These are phyloP conservation scores for Sordariomycetes sp. DNA, from an alignment of 2,329 filamentous ascomycete genomes.

Conservation along the genomic window DNA sequence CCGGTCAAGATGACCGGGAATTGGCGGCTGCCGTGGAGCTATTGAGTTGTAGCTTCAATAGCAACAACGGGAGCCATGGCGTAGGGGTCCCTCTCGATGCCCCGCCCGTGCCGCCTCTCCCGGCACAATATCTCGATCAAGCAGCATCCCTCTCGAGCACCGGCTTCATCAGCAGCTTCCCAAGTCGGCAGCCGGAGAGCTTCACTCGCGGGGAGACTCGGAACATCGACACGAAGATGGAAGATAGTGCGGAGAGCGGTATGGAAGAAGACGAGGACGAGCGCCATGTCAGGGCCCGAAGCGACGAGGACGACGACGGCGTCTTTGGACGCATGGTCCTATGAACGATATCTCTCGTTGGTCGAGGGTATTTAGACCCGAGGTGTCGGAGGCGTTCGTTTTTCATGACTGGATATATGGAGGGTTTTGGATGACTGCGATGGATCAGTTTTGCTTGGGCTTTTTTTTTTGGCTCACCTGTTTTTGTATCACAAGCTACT, in stretches of 20 bases:
- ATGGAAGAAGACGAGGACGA: constrained; percentile 59
- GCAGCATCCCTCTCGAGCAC: constrained; percentile 43
- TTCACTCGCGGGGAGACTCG: constrained; percentile 51
- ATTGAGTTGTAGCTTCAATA: constrained; percentile 84
- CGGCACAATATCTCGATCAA: constrained; percentile 65
- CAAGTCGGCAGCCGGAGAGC: constrained; percentile 50
- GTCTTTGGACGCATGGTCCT: constrained; percentile 83
- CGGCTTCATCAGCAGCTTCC: constrained; percentile 54
- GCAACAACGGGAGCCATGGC: constrained; percentile 49
- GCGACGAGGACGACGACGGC: constrained; percentile 87
- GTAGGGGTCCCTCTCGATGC: constrained; percentile 58
- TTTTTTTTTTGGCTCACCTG: constrained; percentile 14
- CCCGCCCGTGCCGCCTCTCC: constrained; percentile 80
- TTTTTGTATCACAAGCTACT: constrained; percentile 39
- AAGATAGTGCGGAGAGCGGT: constrained; percentile 53
- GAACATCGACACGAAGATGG: constrained; percentile 55
- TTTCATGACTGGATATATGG: not conserved
- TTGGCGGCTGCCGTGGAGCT: constrained; percentile 84
- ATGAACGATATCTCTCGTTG: not conserved
- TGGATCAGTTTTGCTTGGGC: constrained; percentile 12
- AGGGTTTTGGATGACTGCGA: constrained; percentile 2
- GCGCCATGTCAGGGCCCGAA: constrained; percentile 48
- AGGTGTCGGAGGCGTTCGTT: not conserved
- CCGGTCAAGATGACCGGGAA: constrained; percentile 75
- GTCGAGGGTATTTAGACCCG: not conserved